phyloP scores from a whole-genome alignment of 1,284 basidiomycete genomes.

The Ganoderma sp. region DNA sequence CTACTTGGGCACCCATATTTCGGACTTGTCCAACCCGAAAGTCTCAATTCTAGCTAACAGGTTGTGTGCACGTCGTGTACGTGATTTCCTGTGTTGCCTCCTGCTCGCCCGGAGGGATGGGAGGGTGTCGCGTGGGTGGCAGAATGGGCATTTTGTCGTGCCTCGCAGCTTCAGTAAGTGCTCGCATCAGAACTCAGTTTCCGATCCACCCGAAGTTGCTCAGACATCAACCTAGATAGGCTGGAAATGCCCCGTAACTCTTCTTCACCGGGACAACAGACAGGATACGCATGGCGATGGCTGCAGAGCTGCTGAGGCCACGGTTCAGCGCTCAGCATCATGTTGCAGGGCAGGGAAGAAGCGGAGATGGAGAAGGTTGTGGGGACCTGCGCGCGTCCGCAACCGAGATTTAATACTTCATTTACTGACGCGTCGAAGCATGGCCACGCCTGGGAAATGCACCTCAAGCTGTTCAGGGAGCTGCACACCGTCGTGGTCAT shows the following conservation, averaged over 20 bases:
- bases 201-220: no score
- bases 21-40: no score
- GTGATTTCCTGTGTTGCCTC: no score
- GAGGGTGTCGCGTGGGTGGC: no score
- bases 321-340: constrained; percentile 44
- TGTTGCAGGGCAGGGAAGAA: constrained; percentile 41
- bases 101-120: no score
- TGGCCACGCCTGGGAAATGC: constrained; percentile 33
- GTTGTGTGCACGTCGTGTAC: no score
- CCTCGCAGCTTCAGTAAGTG: no score
- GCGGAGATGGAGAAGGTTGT: constrained; percentile 37
- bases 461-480: constrained; percentile 33
- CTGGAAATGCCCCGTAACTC: constrained; percentile 34
- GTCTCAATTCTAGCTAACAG: no score
- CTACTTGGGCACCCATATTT: no score
- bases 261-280: constrained; percentile 41
- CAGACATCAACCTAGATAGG: no score
- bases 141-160: no score
- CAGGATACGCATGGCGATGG: constrained; percentile 39
- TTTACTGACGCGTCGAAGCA: constrained; percentile 36
- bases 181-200: no score
- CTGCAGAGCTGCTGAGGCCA: constrained; percentile 37
- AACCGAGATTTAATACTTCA: constrained; percentile 37
- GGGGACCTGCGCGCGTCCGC: constrained; percentile 29
- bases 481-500: constrained; percentile 40